Evolutionary conservation across 1,284 basidiomycete species (phyloP).

Genomic region (Ceratobasidium sp.): DNA sequence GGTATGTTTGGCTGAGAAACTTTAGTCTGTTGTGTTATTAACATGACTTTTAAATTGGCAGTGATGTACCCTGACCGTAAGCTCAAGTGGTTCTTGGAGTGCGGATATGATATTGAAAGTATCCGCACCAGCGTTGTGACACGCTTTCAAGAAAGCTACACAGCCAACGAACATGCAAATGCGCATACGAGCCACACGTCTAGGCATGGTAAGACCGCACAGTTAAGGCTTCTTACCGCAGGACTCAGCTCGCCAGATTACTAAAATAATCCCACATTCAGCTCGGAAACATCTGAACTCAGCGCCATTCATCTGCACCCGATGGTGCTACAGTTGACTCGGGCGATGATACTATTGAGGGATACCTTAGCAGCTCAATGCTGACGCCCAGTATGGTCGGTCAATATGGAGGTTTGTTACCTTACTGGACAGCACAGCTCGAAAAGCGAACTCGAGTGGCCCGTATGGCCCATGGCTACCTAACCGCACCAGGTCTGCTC

Average conservation of each 20-base stretch:
- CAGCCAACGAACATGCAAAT: too few relatives aligned
- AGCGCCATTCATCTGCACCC: slow-evolving; percentile 19
- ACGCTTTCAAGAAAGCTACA: too few relatives aligned
- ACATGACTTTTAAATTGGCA: background rate
- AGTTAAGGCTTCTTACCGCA: too few relatives aligned
- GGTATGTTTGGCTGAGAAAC: slow-evolving; percentile 1
- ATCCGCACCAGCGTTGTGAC: too few relatives aligned
- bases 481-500: slow-evolving; percentile 12
- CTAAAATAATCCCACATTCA: too few relatives aligned
- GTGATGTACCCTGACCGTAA: slow-evolving; percentile 31
- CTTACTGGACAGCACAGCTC: slow-evolving; percentile 1
- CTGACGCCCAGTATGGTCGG: background rate
- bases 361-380: slow-evolving; percentile 11
- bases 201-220: too few relatives aligned
- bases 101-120: background rate
- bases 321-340: background rate
- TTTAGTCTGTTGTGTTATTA: background rate
- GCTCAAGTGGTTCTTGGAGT: slow-evolving; percentile 18
- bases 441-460: background rate
- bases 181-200: too few relatives aligned
- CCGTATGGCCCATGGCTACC: slow-evolving; percentile 2
- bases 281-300: slow-evolving; percentile 10
- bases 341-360: background rate
- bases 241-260: too few relatives aligned
- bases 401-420: background rate